These are phyloP conservation scores for Blastobotrys peoriensis DNA, from an alignment of 805 yeast species.

Conservation along the genomic window DNA sequence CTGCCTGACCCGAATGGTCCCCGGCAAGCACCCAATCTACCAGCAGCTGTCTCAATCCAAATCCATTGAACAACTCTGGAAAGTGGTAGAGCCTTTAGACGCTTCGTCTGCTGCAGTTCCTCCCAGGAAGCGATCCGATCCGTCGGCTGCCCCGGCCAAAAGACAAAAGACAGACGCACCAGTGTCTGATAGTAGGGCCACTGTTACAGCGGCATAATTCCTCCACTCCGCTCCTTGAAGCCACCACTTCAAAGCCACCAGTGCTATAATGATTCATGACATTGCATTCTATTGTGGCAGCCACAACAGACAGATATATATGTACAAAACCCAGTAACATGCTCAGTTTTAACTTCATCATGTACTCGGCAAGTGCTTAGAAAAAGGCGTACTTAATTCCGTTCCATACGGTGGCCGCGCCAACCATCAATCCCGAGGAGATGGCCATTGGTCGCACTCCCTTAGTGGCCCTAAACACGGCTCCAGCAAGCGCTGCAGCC, in stretches of 20 bases:
- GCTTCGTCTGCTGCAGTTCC: neutral
- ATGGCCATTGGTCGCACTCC: constrained; percentile 87
- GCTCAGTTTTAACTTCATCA: too few relatives aligned
- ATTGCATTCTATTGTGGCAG: neutral
- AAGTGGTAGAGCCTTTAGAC: neutral
- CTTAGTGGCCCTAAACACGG: constrained; percentile 75
- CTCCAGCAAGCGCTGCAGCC: constrained; percentile 92
- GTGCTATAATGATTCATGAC: too few relatives aligned
- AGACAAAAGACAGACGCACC: too few relatives aligned
- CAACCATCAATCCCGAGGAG: constrained; percentile 78
- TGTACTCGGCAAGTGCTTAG: constrained; percentile 3
- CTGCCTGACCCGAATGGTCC: constrained; percentile 69
- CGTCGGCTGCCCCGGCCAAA: neutral
- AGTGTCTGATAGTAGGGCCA: too few relatives aligned
- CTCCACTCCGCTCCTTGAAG: too few relatives aligned
- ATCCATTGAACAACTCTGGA: constrained; percentile 26
- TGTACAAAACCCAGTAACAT: too few relatives aligned
- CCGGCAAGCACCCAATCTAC: constrained; percentile 63
- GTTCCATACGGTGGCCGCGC: constrained; percentile 91
- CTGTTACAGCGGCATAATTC: too few relatives aligned
- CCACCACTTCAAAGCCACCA: too few relatives aligned
- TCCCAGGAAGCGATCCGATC: too few relatives aligned
- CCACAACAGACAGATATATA: neutral
- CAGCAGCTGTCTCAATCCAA: constrained; percentile 52
- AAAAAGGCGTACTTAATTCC: constrained; percentile 49